Evolutionary conservation across 768 basidiomycete species (phyloP), one percentile per base, ranked within the genome.

Genomic region (Termitomyces sp.): DNA sequence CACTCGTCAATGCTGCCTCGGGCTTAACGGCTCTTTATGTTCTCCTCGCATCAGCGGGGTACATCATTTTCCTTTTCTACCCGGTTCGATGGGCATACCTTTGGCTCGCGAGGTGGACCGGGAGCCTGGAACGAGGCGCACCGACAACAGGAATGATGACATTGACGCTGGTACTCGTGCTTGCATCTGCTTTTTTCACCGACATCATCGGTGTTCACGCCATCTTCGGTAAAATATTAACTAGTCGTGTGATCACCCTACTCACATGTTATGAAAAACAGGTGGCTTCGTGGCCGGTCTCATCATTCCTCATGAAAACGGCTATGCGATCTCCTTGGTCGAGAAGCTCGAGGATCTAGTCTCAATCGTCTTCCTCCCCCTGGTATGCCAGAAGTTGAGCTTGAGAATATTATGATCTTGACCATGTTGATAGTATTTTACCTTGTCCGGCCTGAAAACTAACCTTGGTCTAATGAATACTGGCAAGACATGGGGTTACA

Each of bases 261-360:
- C 44, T 57, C 62, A 31, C 20, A 57, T 26, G 26, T 7, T 28
- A n/a, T 53, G 54, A 16, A 24, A 45, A 36, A 13, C 56, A 85
- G 88, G 90, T 52, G 92, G 87, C 2, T 94, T 94, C 74, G 62
- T 93, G 28, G 86, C 87, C n/a, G 92, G 92, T n/a, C 71, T 95
- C 12, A 82, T 93, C 63, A 82, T 94, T 33, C 93, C 94, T 8
- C 85, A 89, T 60, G 85, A 91, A 34, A 87, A 89, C 58, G 90
- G 90, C 0, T 91, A 85, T 66, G 88, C 85, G 4, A 89, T 92
- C 55, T 79, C 87, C 0, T 67, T 95, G 26, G 86, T 90, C 0
- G 90, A 92, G 63, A 94, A 91, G 69, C 71, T 94, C 20, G 94
- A 97, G 71, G 94, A 96, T 74, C 72, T 94, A 22, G 85, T 94